Evolutionary conservation across 73 alveolate species (phyloP).

Genomic region (Paramecium tetraurelia): DNA sequence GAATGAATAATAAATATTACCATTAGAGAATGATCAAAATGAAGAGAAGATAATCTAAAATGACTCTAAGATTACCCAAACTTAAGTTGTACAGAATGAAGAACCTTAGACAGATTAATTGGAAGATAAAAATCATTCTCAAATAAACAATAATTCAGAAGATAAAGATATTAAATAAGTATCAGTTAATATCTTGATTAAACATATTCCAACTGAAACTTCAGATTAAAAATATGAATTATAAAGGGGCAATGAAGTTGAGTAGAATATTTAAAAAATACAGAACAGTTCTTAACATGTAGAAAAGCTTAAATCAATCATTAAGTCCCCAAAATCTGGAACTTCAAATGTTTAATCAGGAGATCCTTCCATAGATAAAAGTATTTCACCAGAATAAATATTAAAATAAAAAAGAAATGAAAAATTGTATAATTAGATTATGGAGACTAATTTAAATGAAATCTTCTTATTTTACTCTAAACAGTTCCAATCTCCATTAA

Average conservation of each 20-base stretch:
- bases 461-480: not conserved
- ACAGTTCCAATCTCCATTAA: not conserved
- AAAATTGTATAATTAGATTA: not conserved
- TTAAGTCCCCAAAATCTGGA: not conserved
- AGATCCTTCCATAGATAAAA: not conserved
- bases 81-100: not conserved
- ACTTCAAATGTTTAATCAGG: not conserved
- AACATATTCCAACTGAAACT: not conserved
- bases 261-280: not conserved
- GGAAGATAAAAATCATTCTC: not conserved
- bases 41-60: not conserved
- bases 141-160: not conserved
- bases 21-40: not conserved
- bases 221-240: not conserved
- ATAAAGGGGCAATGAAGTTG: not conserved
- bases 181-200: not conserved
- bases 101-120: not conserved
- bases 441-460: slow-evolving; percentile 24
- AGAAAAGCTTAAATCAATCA: not conserved
- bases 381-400: not conserved
- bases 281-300: not conserved
- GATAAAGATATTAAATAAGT: not conserved
- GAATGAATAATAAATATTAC: not conserved
- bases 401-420: not conserved
- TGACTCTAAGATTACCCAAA: not conserved